phyloP scores from a whole-genome alignment of 2,329 filamentous ascomycete genomes.

The Cladobotryum mycophilum region DNA sequence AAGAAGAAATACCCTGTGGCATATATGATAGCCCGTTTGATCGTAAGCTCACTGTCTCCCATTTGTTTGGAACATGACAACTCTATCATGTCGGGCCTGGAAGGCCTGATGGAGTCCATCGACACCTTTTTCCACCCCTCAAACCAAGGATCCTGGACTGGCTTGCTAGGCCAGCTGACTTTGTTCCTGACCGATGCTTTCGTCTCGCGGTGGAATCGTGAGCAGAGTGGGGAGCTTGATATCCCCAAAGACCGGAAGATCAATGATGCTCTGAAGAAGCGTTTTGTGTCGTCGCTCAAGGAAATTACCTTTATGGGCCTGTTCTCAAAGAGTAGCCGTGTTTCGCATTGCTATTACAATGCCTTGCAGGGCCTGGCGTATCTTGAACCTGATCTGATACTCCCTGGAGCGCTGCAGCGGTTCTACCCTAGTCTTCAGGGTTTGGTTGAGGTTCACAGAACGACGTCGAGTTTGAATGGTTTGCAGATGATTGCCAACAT shows the following conservation, averaged over 20 bases:
- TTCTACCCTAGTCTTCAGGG: constrained; percentile 98
- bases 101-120: constrained; percentile 87
- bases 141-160: constrained; percentile 89
- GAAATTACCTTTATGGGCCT: constrained; percentile 98
- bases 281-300: constrained; percentile 81
- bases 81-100: constrained; percentile 77
- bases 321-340: constrained; percentile 88
- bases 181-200: constrained; percentile 94
- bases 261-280: constrained; percentile 71
- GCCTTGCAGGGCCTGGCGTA: constrained; percentile 85
- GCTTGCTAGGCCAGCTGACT: constrained; percentile 79
- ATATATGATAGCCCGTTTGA: constrained; percentile 88
- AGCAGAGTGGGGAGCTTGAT: constrained; percentile 87
- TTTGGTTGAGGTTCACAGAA: constrained; percentile 92
- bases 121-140: constrained; percentile 99
- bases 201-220: constrained; percentile 94
- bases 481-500: constrained; percentile 87
- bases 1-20: constrained; percentile 86
- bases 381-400: constrained; percentile 82
- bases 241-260: constrained; percentile 74
- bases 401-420: constrained; percentile 87
- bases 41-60: constrained; percentile 88
- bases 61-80: constrained; percentile 68
- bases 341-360: constrained; percentile 86
- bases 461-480: constrained; percentile 85